Evolutionary conservation across 202 grass and related monocot species (phyloP).

Genomic region (Zoysia matrella): DNA sequence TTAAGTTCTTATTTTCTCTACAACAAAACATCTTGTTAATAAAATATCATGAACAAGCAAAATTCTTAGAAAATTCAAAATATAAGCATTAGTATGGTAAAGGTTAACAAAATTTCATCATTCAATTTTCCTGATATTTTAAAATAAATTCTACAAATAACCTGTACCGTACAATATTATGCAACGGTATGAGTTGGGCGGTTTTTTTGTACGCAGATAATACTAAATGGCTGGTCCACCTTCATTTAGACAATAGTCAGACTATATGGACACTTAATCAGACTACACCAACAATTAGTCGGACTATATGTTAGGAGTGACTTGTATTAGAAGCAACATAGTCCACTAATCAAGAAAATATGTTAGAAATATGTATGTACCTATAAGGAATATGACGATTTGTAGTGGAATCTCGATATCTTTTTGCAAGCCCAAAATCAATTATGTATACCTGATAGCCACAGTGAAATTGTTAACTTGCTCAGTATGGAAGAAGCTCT

Average conservation of each 20-base stretch:
- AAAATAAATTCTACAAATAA: too few species aligned
- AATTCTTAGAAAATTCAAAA: not conserved
- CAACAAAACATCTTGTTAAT: conserved; percentile 37
- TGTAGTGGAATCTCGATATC: conserved; percentile 84
- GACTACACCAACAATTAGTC: too few species aligned
- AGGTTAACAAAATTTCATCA: not conserved
- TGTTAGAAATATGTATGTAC: conserved; percentile 40
- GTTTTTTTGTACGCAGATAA: too few species aligned
- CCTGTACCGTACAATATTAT: too few species aligned
- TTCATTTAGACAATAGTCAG: not conserved
- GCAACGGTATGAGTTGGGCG: too few species aligned
- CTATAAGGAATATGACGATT: conserved; percentile 95
- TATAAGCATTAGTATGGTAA: not conserved
- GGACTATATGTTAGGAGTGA: not conserved
- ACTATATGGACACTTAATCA: not conserved
- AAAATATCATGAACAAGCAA: not conserved
- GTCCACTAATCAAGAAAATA: conserved; percentile 9
- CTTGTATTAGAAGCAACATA: conserved; percentile 21
- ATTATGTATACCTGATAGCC: conserved; percentile 86
- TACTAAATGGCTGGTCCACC: too few species aligned
- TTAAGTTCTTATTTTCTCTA: conserved; percentile 93
- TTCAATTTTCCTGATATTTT: too few species aligned
- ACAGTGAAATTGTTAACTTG: conserved; percentile 32
- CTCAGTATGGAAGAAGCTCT: conserved; percentile 7
- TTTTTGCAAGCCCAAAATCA: conserved; percentile 99